phyloP scores from a whole-genome alignment of 1,139 yeast species.

The Sugiyamaella sp. region DNA sequence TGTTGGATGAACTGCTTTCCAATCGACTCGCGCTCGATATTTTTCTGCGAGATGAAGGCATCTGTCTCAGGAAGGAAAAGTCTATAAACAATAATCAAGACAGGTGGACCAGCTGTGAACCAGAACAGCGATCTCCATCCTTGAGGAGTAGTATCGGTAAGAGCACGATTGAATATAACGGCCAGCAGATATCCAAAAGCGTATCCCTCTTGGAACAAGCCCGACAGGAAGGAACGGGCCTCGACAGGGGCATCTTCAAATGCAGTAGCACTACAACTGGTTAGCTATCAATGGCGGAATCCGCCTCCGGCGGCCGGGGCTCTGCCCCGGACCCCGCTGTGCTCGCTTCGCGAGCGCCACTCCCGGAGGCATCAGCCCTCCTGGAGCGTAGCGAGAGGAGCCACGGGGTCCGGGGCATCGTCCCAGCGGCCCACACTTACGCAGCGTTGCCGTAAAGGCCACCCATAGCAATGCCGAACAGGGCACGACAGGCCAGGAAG shows the following conservation, averaged over 20 bases:
- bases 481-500: slow-evolving; percentile 69
- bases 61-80: slow-evolving; percentile 61
- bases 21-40: slow-evolving; percentile 32
- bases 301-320: not conserved
- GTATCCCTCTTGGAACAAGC: slow-evolving; percentile 72
- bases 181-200: slow-evolving; percentile 70
- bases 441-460: slow-evolving; percentile 71
- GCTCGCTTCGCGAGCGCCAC: not conserved
- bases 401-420: not conserved
- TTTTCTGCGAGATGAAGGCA: slow-evolving; percentile 48
- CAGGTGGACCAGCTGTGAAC: slow-evolving; percentile 76
- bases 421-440: slow-evolving; percentile 9
- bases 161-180: slow-evolving; percentile 63
- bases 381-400: not conserved
- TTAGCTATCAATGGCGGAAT: not conserved
- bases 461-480: slow-evolving; percentile 72
- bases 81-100: slow-evolving; percentile 59
- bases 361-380: not conserved
- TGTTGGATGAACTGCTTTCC: slow-evolving; percentile 33
- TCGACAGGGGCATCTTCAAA: slow-evolving; percentile 66
- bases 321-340: not conserved
- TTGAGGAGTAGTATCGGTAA: slow-evolving; percentile 53
- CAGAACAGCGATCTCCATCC: slow-evolving; percentile 80
- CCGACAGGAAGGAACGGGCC: slow-evolving; percentile 64
- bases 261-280: slow-evolving; percentile 53